These are phyloP conservation scores for Allium sativum DNA, from an alignment of 106 monocot species.

Conservation along the genomic window DNA sequence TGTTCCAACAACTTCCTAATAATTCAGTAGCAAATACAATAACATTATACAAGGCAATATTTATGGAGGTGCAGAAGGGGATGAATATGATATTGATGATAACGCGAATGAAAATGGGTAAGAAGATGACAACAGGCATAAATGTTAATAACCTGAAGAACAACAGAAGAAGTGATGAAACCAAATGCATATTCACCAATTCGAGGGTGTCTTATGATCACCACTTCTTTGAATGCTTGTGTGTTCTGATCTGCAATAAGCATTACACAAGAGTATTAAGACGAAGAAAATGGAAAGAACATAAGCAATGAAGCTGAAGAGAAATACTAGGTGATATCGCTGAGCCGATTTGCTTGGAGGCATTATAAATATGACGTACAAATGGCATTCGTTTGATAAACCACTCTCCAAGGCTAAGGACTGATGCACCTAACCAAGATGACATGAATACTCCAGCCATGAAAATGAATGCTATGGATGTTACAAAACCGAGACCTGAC, in stretches of 20 bases:
- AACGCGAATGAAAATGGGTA: background rate
- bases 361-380: conserved; percentile 90
- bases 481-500: conserved; percentile 80
- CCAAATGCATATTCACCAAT: conserved; percentile 94
- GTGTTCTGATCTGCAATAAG: conserved; percentile 67
- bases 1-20: too few species aligned
- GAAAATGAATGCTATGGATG: conserved; percentile 85
- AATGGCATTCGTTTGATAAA: conserved; percentile 94
- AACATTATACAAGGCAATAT: too few species aligned
- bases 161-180: conserved; percentile 76
- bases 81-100: too few species aligned
- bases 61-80: too few species aligned
- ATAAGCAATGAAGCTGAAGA: background rate
- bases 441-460: conserved; percentile 91
- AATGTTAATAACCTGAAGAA: conserved; percentile 56
- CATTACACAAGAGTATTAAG: conserved; percentile 9
- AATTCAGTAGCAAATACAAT: too few species aligned
- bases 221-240: conserved; percentile 92
- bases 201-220: conserved; percentile 79
- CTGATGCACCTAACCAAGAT: conserved; percentile 87
- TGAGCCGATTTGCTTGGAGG: conserved; percentile 86
- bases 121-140: background rate
- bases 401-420: conserved; percentile 85
- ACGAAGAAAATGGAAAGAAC: background rate
- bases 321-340: conserved; percentile 86